Evolutionary conservation across 495 filamentous ascomycete genomes (phyloP).

Genomic region (Hypoxylon fragiforme): DNA sequence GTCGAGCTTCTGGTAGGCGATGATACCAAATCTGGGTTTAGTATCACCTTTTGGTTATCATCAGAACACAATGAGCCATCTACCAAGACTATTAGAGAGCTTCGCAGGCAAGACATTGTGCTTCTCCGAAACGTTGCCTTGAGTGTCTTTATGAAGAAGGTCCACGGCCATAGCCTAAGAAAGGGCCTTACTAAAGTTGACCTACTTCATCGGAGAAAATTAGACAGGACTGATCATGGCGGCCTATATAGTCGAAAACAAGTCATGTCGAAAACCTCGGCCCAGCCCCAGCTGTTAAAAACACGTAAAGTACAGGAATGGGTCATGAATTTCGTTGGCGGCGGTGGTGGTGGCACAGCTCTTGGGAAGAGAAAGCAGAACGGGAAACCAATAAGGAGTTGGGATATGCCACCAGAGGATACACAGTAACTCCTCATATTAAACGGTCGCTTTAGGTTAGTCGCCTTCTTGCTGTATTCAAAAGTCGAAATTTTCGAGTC

Average conservation of each 20-base stretch:
- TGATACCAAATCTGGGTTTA: conserved; percentile 80
- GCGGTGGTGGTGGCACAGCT: conserved; percentile 27
- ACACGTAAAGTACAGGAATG: conserved; percentile 70
- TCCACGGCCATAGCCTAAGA: conserved; percentile 76
- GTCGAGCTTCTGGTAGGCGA: conserved; percentile 84
- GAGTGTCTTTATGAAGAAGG: conserved; percentile 67
- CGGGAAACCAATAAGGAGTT: conserved; percentile 29
- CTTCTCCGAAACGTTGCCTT: conserved; percentile 78
- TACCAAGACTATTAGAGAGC: conserved; percentile 50
- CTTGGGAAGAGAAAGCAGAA: conserved; percentile 33
- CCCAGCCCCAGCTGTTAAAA: conserved; percentile 62
- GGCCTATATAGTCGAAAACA: conserved; percentile 50
- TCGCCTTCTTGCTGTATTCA: too few relatives aligned
- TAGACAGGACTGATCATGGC: conserved; percentile 47
- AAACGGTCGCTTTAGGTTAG: too few relatives aligned
- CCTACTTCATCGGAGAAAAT: conserved; percentile 59
- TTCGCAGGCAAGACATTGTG: conserved; percentile 73
- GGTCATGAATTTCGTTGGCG: conserved; percentile 71
- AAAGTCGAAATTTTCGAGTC: too few relatives aligned
- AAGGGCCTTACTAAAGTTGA: conserved; percentile 71
- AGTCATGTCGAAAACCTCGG: conserved; percentile 32
- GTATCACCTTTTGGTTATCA: conserved; percentile 79
- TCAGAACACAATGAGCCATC: conserved; percentile 36
- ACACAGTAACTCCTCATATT: too few relatives aligned
- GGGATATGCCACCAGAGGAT: conserved; percentile 38